Base-by-base conservation (phyloP, 768 basidiomycete genomes). In the Calocybe cyanea region DNA sequence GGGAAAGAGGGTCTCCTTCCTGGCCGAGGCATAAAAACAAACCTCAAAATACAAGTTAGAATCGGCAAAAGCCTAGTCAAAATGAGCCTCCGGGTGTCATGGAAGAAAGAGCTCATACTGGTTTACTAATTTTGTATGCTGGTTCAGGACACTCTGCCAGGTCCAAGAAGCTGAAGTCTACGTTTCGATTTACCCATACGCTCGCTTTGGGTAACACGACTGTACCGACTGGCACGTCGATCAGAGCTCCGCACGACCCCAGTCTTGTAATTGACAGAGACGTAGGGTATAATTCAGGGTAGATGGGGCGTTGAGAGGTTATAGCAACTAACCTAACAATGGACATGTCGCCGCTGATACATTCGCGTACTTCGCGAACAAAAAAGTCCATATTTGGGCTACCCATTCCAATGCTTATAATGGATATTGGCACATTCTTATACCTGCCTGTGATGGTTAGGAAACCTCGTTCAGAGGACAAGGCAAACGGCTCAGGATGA, bases 371-470 rank as follows among this genome's bases (percentile, higher is more conserved):
- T 65, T 92, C 88, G 51, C 88, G 78, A 17, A 92, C 77, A 60
- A 91, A 88, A 65, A 91, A 92, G 63, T 92, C 89, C 68, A 83
- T 84, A 65, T 87, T 91, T 0, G 87, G 78, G 48, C 67, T 71
- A 15, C 89, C 89, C 89, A 91, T 92, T 10, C 89, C 89, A 45
- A 90, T 89, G 52, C 83, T 85, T 33, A 88, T 69, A 32, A 91
- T 76, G 5, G 83, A 85, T 21, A 91, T 62, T 7, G 87, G 85
- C 13, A 74, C 62, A 38, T 76, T 76, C 35, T 70, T 72, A 62
- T 80, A 86, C 25, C 75, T 70, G 9, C 85, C 86, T 4, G 85
- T 86, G 41, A 86, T 75, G 3, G 82, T 86, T 48, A 80, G 62
- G 63, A 89, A 92, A 2, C 87, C 87, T 38, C 89, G 75, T 55